Evolutionary conservation across 345 rosid genomes (phyloP), one percentile per base, ranked within the genome.

Genomic region (Cardamine resedifolia): DNA sequence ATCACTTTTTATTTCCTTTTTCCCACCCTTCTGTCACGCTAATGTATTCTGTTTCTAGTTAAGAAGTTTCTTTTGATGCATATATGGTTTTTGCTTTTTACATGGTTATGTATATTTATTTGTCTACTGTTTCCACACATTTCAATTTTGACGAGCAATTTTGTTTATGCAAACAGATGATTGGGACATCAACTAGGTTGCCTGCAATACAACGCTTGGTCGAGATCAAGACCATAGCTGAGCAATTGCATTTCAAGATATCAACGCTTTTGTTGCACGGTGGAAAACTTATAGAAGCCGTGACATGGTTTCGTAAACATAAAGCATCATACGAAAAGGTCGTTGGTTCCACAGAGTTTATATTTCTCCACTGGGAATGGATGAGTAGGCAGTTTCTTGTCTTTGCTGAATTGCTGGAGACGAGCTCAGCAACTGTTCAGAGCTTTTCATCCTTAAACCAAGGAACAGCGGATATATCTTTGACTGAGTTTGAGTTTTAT

Each of bases 281-380:
- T 76, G 98, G 96, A 67, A 94, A 89, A 80, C 64, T 87, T 21
- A 53, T 62, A 52, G 98, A 91, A 63, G 95, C 97, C 15, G 81
- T 89, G 73, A 75, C 85, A 58, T 94, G 96, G 95, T 94, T 91
- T 81, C 85, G 59, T 80, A 90, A 83, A 68, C 97, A 94, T 72
- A 79, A 66, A 69, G 78, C 80, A 70, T 81, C 91, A 23, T 91
- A 87, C 78, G 83, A 58, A 71, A 88, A 79, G 80, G 87, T 89
- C 71, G 78, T 87, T 58, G 96, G 96, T 51, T 72, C 87, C 27
- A 80, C 88, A 21, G 88, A 84, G 75, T 88, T 78, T 73, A 69
- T 77, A 16, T 89, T 88, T 84, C 86, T 91, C 73, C 98, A 94
- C 66, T 89, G 96, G 96, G 97, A 94, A 61, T 94, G 98, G 98